Evolutionary conservation across 2,329 filamentous ascomycete species (phyloP).

Genomic region (Monilinia fructicola): DNA sequence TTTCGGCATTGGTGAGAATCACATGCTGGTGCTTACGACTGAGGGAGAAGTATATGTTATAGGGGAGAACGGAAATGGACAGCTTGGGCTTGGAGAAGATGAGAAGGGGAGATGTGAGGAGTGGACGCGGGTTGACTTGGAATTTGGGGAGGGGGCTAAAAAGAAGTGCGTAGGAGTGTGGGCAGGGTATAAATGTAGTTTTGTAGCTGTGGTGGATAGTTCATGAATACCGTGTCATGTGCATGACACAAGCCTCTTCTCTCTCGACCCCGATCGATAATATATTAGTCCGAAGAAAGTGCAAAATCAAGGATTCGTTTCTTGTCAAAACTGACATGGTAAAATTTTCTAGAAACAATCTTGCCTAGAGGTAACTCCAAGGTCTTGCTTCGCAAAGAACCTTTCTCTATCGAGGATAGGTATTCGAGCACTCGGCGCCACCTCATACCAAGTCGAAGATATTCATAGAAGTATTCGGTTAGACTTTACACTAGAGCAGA

Average conservation of each 20-base stretch:
- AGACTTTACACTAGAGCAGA: neutral
- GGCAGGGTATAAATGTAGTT: slow-evolving; percentile 40
- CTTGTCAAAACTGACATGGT: too few relatives aligned
- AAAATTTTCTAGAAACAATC: too few relatives aligned
- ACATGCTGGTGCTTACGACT: slow-evolving; percentile 56
- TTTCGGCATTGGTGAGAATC: slow-evolving; percentile 57
- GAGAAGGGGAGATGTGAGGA: slow-evolving; percentile 24
- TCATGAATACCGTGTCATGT: neutral
- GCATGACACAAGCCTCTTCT: too few relatives aligned
- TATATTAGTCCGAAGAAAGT: too few relatives aligned
- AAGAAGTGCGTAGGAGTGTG: slow-evolving; percentile 35
- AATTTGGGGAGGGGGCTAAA: slow-evolving; percentile 25
- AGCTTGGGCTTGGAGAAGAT: slow-evolving; percentile 51
- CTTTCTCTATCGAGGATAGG: too few relatives aligned
- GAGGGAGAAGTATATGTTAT: slow-evolving; percentile 53
- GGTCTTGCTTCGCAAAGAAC: too few relatives aligned
- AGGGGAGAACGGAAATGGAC: slow-evolving; percentile 58
- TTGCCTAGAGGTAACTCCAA: too few relatives aligned
- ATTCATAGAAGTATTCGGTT: neutral
- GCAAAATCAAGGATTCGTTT: too few relatives aligned
- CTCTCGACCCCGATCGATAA: too few relatives aligned
- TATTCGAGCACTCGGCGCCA: neutral
- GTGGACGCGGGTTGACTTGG: slow-evolving; percentile 35
- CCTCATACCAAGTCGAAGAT: neutral
- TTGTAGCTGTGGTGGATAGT: slow-evolving; percentile 35